These are phyloP conservation scores for Delphinella strobiligena DNA, from an alignment of 2,329 filamentous ascomycete genomes.

Conservation along the genomic window DNA sequence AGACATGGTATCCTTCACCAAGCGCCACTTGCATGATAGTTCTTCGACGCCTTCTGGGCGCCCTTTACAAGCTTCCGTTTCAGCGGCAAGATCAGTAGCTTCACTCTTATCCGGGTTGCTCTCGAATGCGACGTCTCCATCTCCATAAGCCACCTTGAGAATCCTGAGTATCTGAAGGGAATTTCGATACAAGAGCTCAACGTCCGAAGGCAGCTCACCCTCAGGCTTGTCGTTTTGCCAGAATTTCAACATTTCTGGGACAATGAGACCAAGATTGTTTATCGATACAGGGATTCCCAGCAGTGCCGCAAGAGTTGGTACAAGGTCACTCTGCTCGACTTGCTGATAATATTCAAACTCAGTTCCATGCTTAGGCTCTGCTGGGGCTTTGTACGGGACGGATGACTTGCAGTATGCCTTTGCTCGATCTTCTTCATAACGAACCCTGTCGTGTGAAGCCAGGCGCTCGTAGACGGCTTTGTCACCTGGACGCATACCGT, in stretches of 20 bases:
- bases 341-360: constrained; percentile 75
- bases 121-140: constrained; percentile 20
- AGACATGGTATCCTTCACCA: constrained; percentile 1
- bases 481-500: background rate
- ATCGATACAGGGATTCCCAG: constrained; percentile 78
- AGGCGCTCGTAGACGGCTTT: constrained; percentile 10
- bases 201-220: constrained; percentile 25
- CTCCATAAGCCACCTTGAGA: constrained; percentile 59
- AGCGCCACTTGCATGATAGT: constrained; percentile 59
- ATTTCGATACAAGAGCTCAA: constrained; percentile 64
- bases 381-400: constrained; percentile 35
- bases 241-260: constrained; percentile 64
- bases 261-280: constrained; percentile 83
- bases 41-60: constrained; percentile 10
- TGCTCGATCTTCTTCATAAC: background rate
- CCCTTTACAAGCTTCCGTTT: constrained; percentile 12
- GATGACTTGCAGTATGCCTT: background rate
- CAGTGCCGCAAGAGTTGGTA: constrained; percentile 74
- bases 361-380: constrained; percentile 39
- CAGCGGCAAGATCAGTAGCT: background rate
- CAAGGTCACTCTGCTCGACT: constrained; percentile 91
- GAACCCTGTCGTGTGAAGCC: background rate
- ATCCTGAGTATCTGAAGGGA: constrained; percentile 69
- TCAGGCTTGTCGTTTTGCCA: constrained; percentile 40
- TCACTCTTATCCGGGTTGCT: background rate